A percentile compares a stretch with the other conserved stretches of the same genome.
Evolutionary conservation across 257 asterid species (phyloP).

Genomic region (Rhazya stricta): DNA sequence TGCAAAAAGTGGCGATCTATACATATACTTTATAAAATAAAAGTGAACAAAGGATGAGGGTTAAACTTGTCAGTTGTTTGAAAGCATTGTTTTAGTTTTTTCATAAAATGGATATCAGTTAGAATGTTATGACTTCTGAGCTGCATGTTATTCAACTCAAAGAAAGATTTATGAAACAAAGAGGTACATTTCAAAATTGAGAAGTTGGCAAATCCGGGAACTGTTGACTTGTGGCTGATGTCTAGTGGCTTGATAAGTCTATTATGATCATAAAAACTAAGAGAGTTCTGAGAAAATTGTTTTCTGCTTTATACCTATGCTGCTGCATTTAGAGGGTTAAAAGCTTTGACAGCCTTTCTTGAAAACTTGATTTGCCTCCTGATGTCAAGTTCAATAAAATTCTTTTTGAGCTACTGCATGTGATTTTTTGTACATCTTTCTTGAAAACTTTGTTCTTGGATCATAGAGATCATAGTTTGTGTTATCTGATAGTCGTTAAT

Average conservation of each 20-base stretch:
- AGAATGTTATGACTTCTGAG: not conserved
- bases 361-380: not conserved
- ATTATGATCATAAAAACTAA: not conserved
- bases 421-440: not conserved
- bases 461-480: not conserved
- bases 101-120: not conserved
- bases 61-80: not conserved
- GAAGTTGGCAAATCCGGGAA: not conserved
- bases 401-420: not conserved
- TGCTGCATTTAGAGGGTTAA: no score
- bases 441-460: not conserved
- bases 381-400: not conserved
- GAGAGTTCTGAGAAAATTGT: not conserved
- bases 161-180: not conserved
- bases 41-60: not conserved
- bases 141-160: not conserved
- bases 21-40: not conserved
- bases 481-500: no score
- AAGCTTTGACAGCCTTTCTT: not conserved
- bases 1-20: not conserved
- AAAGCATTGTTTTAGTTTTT: not conserved
- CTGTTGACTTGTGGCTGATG: not conserved
- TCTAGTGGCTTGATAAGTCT: not conserved
- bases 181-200: not conserved
- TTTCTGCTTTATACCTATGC: not conserved